Percentiles rank a stretch among this genome's conserved stretches.
phyloP scores from a whole-genome alignment of 78 protist species.

The Speleostelium caveatum region DNA sequence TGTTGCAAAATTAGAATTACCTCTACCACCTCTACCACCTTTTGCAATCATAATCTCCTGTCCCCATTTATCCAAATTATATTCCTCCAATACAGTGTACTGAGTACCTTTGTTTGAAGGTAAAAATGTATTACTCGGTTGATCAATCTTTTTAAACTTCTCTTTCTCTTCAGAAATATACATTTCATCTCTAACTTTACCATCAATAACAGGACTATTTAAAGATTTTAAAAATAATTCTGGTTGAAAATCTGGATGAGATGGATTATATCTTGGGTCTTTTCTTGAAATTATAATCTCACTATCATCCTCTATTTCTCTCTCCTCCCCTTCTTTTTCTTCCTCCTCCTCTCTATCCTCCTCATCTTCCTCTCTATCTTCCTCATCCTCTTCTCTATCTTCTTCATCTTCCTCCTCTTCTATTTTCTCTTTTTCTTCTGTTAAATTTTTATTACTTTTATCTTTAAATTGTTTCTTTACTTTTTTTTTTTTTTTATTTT shows the following conservation, averaged over 20 bases:
- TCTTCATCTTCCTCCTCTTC: no score
- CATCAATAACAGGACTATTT: constrained; percentile 35
- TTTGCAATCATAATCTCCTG: constrained; percentile 7
- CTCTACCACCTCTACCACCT: constrained; percentile 81
- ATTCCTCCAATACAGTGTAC: background rate
- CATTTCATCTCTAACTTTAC: background rate
- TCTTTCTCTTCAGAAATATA: background rate
- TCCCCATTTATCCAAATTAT: constrained; percentile 35
- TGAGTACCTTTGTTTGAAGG: no score
- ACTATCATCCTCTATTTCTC: background rate
- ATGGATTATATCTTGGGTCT: constrained; percentile 34
- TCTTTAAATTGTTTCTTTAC: background rate
- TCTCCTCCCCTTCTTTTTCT: background rate
- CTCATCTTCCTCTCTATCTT: background rate
- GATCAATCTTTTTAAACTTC: background rate
- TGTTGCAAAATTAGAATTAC: constrained; percentile 62
- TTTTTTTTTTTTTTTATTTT: background rate
- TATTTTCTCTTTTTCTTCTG: no score
- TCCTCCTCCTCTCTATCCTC: background rate
- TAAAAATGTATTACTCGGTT: no score
- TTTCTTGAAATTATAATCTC: background rate
- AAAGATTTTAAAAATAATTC: constrained; percentile 20
- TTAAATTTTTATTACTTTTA: no score
- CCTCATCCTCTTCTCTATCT: background rate
- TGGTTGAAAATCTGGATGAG: background rate